phyloP scores from a whole-genome alignment of 208 protist species.

The Crithidia bombi region DNA sequence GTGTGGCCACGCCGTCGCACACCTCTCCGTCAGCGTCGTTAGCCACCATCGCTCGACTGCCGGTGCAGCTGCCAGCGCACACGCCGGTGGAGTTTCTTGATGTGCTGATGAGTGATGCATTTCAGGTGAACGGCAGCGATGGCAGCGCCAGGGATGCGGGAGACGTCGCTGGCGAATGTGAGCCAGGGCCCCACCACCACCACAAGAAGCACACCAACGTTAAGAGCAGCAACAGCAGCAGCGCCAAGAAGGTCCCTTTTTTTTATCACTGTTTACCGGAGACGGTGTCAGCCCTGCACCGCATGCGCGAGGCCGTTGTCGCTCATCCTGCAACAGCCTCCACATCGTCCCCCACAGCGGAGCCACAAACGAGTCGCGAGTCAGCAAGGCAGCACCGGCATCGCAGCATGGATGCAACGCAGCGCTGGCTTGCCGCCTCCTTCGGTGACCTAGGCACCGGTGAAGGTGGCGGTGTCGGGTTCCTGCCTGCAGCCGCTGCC shows the following conservation, averaged over 20 bases:
- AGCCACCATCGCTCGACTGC: slow-evolving; percentile 30
- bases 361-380: background rate
- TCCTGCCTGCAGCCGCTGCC: too few relatives aligned
- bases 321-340: background rate
- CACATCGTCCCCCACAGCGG: background rate
- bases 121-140: slow-evolving; percentile 15
- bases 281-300: slow-evolving; percentile 31
- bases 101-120: slow-evolving; percentile 24
- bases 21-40: background rate
- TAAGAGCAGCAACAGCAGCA: background rate
- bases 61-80: slow-evolving; percentile 19
- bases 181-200: background rate
- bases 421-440: slow-evolving; percentile 27
- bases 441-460: slow-evolving; percentile 11
- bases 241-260: slow-evolving; percentile 6
- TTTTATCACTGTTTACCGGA: slow-evolving; percentile 34
- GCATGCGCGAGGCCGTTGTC: slow-evolving; percentile 19
- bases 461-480: too few relatives aligned
- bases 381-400: background rate
- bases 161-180: background rate
- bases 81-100: slow-evolving; percentile 20
- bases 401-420: slow-evolving; percentile 1
- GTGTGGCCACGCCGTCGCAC: background rate
- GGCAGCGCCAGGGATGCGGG: background rate
- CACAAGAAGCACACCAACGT: background rate